Evolutionary conservation across 208 protist species (phyloP), one percentile per base, ranked within the genome.

Genomic region (Herpetomonas muscarum): DNA sequence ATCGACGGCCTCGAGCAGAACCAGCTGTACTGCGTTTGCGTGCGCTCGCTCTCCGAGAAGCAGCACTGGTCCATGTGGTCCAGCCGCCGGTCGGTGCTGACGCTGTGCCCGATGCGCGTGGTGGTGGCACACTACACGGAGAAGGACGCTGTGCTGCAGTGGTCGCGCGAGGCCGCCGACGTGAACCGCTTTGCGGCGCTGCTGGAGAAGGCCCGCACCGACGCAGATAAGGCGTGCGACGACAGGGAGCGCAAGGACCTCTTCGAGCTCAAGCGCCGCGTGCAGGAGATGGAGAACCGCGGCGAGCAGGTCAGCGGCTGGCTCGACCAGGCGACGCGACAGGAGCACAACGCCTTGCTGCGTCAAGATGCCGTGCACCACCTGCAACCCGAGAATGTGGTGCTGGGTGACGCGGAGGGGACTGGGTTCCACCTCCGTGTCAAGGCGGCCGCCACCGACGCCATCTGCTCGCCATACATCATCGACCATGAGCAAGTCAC

Each of bases 41-140:
- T 97, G 21, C 81, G 88, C 24, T 93, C 85, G 9, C 63, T 83
- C 29, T 91, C 79, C 61, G 74, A 77, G 55, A 85, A 85, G 47
- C 45, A 81, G 60, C 81, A 90, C 53, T 95, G 87, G 91, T 94
- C 86, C 0, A 66, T 77, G 61, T 81, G 84, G 31, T 95, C 86
- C 3, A 79, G 78, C 56, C 82, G 85, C 52, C 72, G 79, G 30
- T 82, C 84, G 15, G 46, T 97, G n/a, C 67, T 92, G 31, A 97
- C 91, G 26, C 76, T 97, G 34, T 32, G 60, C 6, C 58, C 81
- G 4, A 83, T 96, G 61, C 61, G 68, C 39, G 64, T 76, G 25
- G 48, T 63, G 2, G 70, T 92, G 25, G 55, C 55, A 26, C 76
- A 91, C 68, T 71, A 71, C 64, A 90, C 88, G 17, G 91, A 96